phyloP scores from a whole-genome alignment of 768 basidiomycete genomes.

The Dentipellis fragilis region DNA sequence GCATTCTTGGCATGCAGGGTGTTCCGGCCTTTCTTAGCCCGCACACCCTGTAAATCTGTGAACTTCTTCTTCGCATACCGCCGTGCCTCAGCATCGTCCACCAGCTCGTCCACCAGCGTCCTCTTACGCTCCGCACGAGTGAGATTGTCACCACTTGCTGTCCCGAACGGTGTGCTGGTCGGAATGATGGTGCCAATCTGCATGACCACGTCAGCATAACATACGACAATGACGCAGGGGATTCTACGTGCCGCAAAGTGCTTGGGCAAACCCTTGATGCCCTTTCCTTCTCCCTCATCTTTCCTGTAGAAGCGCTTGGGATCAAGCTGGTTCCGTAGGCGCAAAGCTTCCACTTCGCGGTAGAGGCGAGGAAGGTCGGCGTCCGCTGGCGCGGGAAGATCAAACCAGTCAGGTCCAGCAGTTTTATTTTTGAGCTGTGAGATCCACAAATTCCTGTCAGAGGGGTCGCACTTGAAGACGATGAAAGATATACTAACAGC shows the following conservation, averaged over 20 bases:
- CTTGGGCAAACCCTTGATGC: slow-evolving; percentile 77
- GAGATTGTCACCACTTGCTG: slow-evolving; percentile 60
- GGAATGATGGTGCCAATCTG: slow-evolving; percentile 77
- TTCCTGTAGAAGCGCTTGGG: slow-evolving; percentile 88
- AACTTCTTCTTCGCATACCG: slow-evolving; percentile 91
- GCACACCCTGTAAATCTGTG: slow-evolving; percentile 58
- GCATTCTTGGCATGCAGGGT: slow-evolving; percentile 60
- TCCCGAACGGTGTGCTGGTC: slow-evolving; percentile 63
- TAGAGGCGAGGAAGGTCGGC: slow-evolving; percentile 70
- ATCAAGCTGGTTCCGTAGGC: slow-evolving; percentile 80
- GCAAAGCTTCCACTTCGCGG: slow-evolving; percentile 81
- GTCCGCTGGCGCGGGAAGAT: slow-evolving; percentile 74
- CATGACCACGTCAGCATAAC: slow-evolving; percentile 5
- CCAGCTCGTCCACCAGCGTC: slow-evolving; percentile 79
- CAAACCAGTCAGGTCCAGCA: slow-evolving; percentile 79
- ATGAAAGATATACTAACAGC: slow-evolving; percentile 35
- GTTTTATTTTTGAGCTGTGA: slow-evolving; percentile 60
- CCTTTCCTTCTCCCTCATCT: slow-evolving; percentile 78
- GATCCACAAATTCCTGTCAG: background rate
- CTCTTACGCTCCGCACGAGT: slow-evolving; percentile 62
- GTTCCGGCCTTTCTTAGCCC: slow-evolving; percentile 59
- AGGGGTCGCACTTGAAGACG: background rate
- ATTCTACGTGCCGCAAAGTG: slow-evolving; percentile 68
- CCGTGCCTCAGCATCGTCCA: slow-evolving; percentile 79
- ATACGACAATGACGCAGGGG: background rate